These are phyloP conservation scores for Dryadomyces quercivorus DNA, from an alignment of 2,329 filamentous ascomycete genomes.

Conservation along the genomic window DNA sequence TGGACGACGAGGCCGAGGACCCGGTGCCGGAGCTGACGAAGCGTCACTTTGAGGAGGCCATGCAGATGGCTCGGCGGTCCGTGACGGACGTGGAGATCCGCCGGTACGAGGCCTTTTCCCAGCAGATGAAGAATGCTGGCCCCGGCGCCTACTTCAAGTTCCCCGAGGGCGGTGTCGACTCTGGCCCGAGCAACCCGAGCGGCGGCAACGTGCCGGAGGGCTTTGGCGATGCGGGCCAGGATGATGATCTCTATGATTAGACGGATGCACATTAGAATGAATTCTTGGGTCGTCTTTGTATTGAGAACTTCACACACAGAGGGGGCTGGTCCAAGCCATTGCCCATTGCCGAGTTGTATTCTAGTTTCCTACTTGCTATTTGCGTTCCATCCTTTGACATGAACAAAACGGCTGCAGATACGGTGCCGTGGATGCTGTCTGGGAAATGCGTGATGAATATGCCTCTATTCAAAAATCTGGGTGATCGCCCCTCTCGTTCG, in stretches of 20 bases:
- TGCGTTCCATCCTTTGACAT: not conserved
- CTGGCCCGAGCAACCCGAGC: conserved; percentile 45
- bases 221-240: conserved; percentile 80
- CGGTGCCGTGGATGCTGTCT: no score
- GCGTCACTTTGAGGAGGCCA: conserved; percentile 96
- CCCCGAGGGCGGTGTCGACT: conserved; percentile 57
- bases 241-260: conserved; percentile 96
- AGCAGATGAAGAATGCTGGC: conserved; percentile 97
- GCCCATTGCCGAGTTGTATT: conserved; percentile 2
- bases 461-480: no score
- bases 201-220: conserved; percentile 24
- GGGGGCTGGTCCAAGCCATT: not conserved
- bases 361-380: conserved; percentile 3
- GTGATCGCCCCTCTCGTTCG: no score
- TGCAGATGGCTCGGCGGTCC: conserved; percentile 86
- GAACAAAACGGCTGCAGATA: no score
- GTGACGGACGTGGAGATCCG: conserved; percentile 96
- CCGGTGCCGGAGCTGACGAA: conserved; percentile 93
- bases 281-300: not conserved
- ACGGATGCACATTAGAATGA: conserved; percentile 47
- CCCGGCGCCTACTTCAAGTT: conserved; percentile 98
- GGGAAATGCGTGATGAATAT: no score
- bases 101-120: conserved; percentile 94
- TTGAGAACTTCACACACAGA: not conserved
- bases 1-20: conserved; percentile 79